Evolutionary conservation across 1,284 basidiomycete genomes (phyloP).

Genomic region (Leccinum pallidistipes): DNA sequence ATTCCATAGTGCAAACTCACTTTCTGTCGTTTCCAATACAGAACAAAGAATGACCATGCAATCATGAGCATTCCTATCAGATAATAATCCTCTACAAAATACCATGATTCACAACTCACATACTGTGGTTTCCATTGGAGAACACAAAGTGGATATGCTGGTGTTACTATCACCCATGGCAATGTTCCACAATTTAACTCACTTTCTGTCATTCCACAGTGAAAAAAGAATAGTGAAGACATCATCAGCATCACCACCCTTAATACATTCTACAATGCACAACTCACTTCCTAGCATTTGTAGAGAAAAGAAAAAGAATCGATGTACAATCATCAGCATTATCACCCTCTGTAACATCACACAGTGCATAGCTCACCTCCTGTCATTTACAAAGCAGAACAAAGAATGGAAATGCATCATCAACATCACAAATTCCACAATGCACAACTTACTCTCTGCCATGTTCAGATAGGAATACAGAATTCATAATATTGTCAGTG

Average conservation of each 20-base stretch:
- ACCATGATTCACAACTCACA: background rate
- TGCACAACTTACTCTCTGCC: background rate
- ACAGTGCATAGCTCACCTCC: too few species aligned
- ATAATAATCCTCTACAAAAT: background rate
- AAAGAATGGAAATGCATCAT: background rate
- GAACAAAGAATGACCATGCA: background rate
- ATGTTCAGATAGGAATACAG: background rate
- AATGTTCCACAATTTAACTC: background rate
- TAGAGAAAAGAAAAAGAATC: background rate
- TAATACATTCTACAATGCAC: background rate
- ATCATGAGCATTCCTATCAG: background rate
- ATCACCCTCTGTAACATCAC: background rate
- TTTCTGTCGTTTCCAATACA: background rate
- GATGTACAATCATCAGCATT: background rate
- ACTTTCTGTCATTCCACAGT: background rate
- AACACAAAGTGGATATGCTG: background rate
- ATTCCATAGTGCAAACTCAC: background rate
- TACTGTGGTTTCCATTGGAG: background rate
- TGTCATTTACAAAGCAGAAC: background rate
- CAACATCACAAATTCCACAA: background rate
- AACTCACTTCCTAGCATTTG: background rate
- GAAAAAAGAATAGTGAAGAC: background rate
- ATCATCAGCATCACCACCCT: background rate
- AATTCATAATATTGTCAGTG: background rate
- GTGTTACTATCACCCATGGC: background rate